Percentiles rank a stretch among this genome's conserved stretches.
Conservation (phyloP, 2,329 filamentous ascomycete genomes). For the Dichotomopilus funicola region DNA sequence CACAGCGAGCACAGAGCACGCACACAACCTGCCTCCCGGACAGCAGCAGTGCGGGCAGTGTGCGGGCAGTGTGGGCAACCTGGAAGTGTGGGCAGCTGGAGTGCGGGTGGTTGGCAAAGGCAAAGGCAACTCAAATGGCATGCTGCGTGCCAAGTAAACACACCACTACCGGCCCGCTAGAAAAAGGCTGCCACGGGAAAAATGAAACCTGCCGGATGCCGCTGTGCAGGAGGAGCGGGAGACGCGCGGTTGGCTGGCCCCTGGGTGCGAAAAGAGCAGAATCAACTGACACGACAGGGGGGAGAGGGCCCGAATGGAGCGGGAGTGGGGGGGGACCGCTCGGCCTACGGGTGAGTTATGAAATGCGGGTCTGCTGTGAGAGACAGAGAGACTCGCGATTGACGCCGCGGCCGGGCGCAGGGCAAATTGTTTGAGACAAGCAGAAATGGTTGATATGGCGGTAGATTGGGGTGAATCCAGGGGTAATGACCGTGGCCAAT, state of each 20-base stretch:
- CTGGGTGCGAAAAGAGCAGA: neutral
- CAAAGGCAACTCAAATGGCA: neutral
- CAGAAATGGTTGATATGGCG: slow-evolving; percentile 5
- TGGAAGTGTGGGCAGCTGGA: neutral
- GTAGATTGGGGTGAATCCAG: slow-evolving; percentile 9
- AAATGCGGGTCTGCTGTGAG: neutral
- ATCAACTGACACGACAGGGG: neutral
- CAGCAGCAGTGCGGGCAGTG: too few relatives aligned
- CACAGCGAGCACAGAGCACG: neutral
- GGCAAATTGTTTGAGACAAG: slow-evolving; percentile 8
- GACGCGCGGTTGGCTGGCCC: neutral
- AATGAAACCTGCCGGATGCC: slow-evolving; percentile 23
- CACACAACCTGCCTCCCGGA: neutral
- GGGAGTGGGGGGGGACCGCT: neutral
- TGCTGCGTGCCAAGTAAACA: slow-evolving; percentile 16
- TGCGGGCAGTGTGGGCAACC: neutral
- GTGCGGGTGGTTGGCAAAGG: too few relatives aligned
- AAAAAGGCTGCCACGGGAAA: slow-evolving; percentile 22
- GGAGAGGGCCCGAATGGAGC: neutral
- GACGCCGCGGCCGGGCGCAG: slow-evolving; percentile 2
- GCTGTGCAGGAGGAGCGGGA: slow-evolving; percentile 8
- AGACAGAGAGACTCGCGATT: neutral
- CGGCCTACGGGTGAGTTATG: neutral
- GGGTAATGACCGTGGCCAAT: slow-evolving; percentile 13
- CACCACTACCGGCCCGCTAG: slow-evolving; percentile 17